Percentiles rank a stretch among this genome's conserved stretches.
These are phyloP conservation scores for Gossypium schwendimanii DNA, from an alignment of 441 rosid genomes.

Conservation along the genomic window DNA sequence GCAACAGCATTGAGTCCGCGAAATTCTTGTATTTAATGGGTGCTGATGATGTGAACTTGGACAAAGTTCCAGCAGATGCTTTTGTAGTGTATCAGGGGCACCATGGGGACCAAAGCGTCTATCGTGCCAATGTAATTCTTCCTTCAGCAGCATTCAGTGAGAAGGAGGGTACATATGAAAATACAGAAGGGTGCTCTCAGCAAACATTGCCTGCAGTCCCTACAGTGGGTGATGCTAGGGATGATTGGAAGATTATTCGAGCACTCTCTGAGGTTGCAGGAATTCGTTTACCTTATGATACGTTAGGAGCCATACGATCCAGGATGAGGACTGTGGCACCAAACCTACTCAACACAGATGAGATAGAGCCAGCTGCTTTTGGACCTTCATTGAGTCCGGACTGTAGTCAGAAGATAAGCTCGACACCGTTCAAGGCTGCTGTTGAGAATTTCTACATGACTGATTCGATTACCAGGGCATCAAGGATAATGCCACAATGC, in stretches of 20 bases:
- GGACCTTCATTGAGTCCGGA: slow-evolving; percentile 57
- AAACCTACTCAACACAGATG: slow-evolving; percentile 58
- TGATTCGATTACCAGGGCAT: slow-evolving; percentile 86
- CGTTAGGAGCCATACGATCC: slow-evolving; percentile 50
- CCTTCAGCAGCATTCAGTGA: slow-evolving; percentile 86
- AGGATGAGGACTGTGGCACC: slow-evolving; percentile 78
- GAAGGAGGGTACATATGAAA: slow-evolving; percentile 86
- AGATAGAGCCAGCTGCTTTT: slow-evolving; percentile 66
- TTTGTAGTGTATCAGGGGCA: slow-evolving; percentile 91
- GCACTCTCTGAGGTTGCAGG: slow-evolving; percentile 88
- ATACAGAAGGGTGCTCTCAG: slow-evolving; percentile 79
- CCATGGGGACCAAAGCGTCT: slow-evolving; percentile 79
- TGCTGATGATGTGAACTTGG: slow-evolving; percentile 74
- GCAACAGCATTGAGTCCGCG: slow-evolving; percentile 52
- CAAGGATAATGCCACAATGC: slow-evolving; percentile 96
- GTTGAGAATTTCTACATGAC: slow-evolving; percentile 91
- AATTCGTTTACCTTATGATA: slow-evolving; percentile 57
- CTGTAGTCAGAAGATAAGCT: slow-evolving; percentile 34
- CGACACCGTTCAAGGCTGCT: slow-evolving; percentile 42
- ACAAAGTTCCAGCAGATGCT: slow-evolving; percentile 71
- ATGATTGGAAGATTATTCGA: slow-evolving; percentile 88
- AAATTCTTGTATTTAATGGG: slow-evolving; percentile 90
- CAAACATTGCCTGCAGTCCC: slow-evolving; percentile 95
- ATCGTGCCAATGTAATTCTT: slow-evolving; percentile 78
- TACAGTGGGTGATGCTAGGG: slow-evolving; percentile 88